Evolutionary conservation across 352 stramenopile species (phyloP).

Genomic region (Pythium guiyangense): DNA sequence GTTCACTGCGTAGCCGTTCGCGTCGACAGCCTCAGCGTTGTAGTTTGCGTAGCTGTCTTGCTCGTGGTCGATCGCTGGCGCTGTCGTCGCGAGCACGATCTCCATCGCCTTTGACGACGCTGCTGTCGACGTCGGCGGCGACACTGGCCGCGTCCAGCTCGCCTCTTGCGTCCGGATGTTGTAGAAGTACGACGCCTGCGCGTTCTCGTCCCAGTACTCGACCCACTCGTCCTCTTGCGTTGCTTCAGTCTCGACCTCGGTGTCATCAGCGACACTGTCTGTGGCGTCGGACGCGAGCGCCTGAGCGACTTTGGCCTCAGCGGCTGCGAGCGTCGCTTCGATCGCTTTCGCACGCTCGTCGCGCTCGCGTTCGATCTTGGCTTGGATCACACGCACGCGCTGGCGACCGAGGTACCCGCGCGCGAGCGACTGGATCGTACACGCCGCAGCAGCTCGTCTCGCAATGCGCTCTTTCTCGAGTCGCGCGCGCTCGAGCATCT

Average conservation of each 20-base stretch:
- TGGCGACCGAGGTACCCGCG: conserved; percentile 56
- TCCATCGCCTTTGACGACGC: conserved; percentile 31
- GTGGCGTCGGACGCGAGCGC: conserved; percentile 18
- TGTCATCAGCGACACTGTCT: background rate
- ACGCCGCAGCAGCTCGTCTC: conserved; percentile 37
- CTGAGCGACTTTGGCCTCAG: conserved; percentile 50
- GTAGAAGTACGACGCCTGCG: conserved; percentile 87
- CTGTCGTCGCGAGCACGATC: conserved; percentile 24
- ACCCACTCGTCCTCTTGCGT: conserved; percentile 66
- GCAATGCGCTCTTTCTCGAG: conserved; percentile 60
- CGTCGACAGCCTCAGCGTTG: conserved; percentile 7
- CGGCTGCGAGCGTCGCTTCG: conserved; percentile 52
- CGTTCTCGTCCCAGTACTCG: conserved; percentile 89
- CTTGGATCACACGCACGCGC: conserved; percentile 48
- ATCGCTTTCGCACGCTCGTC: conserved; percentile 48
- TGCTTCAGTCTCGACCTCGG: conserved; percentile 4
- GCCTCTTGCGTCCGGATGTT: conserved; percentile 86
- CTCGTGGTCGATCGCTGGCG: conserved; percentile 36
- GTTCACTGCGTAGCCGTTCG: conserved; percentile 3
- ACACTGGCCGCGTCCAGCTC: conserved; percentile 71
- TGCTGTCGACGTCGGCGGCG: conserved; percentile 21
- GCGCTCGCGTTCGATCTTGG: conserved; percentile 64
- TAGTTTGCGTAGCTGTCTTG: conserved; percentile 30
- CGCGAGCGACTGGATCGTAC: conserved; percentile 48
- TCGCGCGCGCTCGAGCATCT: conserved; percentile 70